Evolutionary conservation across 2,329 filamentous ascomycete species (phyloP), one percentile per base, ranked within the genome.

Genomic region (Ceratocystis papillata): DNA sequence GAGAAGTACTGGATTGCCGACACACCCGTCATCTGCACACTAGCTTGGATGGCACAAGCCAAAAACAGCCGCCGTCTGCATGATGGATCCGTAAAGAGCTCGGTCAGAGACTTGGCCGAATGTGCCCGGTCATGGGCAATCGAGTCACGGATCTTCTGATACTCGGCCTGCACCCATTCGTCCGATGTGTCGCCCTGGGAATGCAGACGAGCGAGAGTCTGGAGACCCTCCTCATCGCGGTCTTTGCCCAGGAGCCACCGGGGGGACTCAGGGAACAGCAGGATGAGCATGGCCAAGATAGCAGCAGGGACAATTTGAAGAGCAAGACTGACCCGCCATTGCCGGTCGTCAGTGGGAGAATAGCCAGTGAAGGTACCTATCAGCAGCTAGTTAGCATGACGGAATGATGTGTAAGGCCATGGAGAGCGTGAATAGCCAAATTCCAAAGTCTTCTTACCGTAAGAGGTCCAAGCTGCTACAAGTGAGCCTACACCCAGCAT

Each of bases 401-500:
- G 5, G 20, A 15, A 25, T 17, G 2, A 37, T n/a, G 12, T 1
- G 20, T 7, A 37, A 60, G 25, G 44, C 10, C 37, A 41, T 22
- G 28, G 1, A 44, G 25, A 25, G 2, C 17, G 1, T 15, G 5
- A 15, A 41, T 41, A 59, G 20, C 72, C 46, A 72, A 77, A 25
- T 22, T 22, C 72, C 46, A 72, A 77, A 25, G 10, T 22, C 5
- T 15, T 25, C 17, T 76, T 77, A 57, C 85, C 89, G 68, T 86
- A 93, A 0, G 84, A 85, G 61, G 88, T 83, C 88, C 88, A 91
- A 0, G 84, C 80, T 0, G 89, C 89, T 17, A 85, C 76, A 1
- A 94, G 80, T 17, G 87, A 78, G 66, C 89, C 89, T 33, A 93
- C 82, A 0, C 88, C 89, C 63, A 93, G 74, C 88, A 92, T 92